Percentiles rank a stretch among this genome's conserved stretches.
These are phyloP conservation scores for Coprinellus micaceus DNA, from an alignment of 768 basidiomycete genomes.

Conservation along the genomic window DNA sequence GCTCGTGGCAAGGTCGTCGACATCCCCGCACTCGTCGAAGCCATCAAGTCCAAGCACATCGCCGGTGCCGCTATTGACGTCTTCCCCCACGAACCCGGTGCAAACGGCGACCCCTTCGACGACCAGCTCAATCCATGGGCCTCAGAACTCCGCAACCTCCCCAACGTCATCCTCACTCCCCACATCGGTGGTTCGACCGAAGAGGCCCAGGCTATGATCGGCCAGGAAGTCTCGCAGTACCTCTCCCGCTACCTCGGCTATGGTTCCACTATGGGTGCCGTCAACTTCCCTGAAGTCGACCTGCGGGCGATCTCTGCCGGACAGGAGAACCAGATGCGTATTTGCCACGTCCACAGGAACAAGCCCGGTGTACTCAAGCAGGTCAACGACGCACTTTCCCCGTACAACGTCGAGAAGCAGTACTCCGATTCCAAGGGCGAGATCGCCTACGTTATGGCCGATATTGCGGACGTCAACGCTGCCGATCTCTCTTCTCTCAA, in stretches of 20 bases:
- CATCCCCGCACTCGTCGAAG: constrained; percentile 81
- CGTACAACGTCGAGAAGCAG: constrained; percentile 99
- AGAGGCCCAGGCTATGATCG: constrained; percentile 97
- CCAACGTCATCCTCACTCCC: constrained; percentile 95
- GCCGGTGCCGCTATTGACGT: constrained; percentile 91
- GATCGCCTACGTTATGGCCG: constrained; percentile 93
- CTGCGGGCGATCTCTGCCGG: constrained; percentile 87
- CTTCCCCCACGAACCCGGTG: constrained; percentile 87
- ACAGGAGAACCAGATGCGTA: constrained; percentile 74
- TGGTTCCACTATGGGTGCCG: constrained; percentile 86
- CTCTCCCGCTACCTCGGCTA: constrained; percentile 87
- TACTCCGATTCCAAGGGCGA: constrained; percentile 97
- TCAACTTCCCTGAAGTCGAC: constrained; percentile 99
- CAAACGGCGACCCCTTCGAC: constrained; percentile 88
- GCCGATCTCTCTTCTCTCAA: constrained; percentile 74
- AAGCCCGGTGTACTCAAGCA: constrained; percentile 90
- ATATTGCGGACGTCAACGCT: constrained; percentile 87
- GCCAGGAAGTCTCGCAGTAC: constrained; percentile 86
- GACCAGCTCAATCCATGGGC: constrained; percentile 87
- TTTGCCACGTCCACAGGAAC: constrained; percentile 96
- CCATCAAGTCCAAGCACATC: constrained; percentile 81
- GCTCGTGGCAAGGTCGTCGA: constrained; percentile 95
- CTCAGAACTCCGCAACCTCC: constrained; percentile 64
- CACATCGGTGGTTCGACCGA: constrained; percentile 99
- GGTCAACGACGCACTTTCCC: constrained; percentile 91